A percentile compares a stretch with the other conserved stretches of the same genome.
Conservation (phyloP, 805 yeast genomes). For the Wickerhamiella bombiphila region DNA sequence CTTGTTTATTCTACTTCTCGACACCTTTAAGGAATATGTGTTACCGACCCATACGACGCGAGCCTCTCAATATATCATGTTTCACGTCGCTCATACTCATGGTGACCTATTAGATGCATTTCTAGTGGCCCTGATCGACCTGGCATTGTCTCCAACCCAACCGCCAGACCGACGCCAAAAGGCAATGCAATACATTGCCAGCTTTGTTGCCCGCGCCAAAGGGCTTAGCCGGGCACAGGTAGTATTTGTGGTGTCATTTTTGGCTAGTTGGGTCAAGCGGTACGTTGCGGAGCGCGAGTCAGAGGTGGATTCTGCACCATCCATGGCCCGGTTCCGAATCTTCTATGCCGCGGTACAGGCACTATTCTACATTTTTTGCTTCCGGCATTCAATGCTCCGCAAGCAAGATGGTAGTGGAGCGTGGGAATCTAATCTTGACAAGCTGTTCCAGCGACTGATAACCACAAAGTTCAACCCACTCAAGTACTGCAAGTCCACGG, state of each 20-base stretch:
- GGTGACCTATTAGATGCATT: constrained; percentile 75
- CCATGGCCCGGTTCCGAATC: constrained; percentile 84
- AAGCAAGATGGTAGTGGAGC: constrained; percentile 3
- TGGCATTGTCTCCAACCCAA: constrained; percentile 58
- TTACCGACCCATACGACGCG: constrained; percentile 87
- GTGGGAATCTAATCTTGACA: constrained; percentile 43
- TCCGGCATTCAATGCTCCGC: constrained; percentile 53
- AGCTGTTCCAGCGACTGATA: constrained; percentile 72
- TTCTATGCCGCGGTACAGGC: constrained; percentile 89
- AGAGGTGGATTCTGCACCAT: constrained; percentile 55
- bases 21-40: constrained; percentile 67
- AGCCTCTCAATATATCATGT: constrained; percentile 71
- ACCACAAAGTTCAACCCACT: constrained; percentile 85
- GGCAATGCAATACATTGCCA: constrained; percentile 82
- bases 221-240: constrained; percentile 57
- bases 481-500: constrained; percentile 85
- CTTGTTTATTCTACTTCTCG: constrained; percentile 57
- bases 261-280: constrained; percentile 70
- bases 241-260: constrained; percentile 64
- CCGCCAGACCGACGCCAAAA: constrained; percentile 64
- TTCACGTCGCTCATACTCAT: constrained; percentile 67
- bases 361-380: constrained; percentile 78
- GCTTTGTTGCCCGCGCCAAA: constrained; percentile 78
- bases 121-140: constrained; percentile 65
- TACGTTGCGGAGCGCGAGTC: constrained; percentile 73